Evolutionary conservation across 805 yeast genomes (phyloP).

Genomic region (Blastobotrys mokoenaii): DNA sequence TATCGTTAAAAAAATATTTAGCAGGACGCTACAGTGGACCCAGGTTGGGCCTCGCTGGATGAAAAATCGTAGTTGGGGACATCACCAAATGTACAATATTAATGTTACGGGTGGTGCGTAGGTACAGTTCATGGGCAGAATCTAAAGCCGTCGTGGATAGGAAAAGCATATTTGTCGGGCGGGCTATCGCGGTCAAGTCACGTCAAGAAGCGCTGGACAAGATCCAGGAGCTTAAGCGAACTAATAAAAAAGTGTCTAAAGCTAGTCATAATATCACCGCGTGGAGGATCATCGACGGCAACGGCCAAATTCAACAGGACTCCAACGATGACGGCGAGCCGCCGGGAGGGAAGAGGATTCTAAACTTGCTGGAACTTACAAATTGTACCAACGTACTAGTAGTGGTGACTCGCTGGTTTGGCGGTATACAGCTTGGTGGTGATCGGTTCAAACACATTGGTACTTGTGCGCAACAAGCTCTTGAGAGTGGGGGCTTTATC

Average conservation of each 20-base stretch:
- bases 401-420: slow-evolving; percentile 86
- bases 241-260: slow-evolving; percentile 53
- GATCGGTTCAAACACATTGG: slow-evolving; percentile 62
- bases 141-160: slow-evolving; percentile 77
- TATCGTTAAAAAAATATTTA: too few species aligned
- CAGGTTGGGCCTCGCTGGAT: too few species aligned
- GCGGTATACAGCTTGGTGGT: slow-evolving; percentile 75
- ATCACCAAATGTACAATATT: too few species aligned
- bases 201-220: slow-evolving; percentile 55
- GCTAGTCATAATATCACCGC: slow-evolving; percentile 85
- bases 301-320: slow-evolving; percentile 60
- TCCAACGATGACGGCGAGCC: slow-evolving; percentile 97
- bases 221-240: slow-evolving; percentile 47
- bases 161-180: slow-evolving; percentile 78
- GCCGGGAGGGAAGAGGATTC: slow-evolving; percentile 85
- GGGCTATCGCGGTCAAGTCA: slow-evolving; percentile 53
- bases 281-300: slow-evolving; percentile 59
- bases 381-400: slow-evolving; percentile 80
- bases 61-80: too few species aligned
- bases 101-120: too few species aligned
- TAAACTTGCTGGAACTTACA: slow-evolving; percentile 59
- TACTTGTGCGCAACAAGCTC: slow-evolving; percentile 44
- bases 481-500: slow-evolving; percentile 28
- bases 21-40: too few species aligned
- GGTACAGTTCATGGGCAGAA: slow-evolving; percentile 43